Conservation (phyloP, 306 rosid species). For the Vachellia collinsii region DNA sequence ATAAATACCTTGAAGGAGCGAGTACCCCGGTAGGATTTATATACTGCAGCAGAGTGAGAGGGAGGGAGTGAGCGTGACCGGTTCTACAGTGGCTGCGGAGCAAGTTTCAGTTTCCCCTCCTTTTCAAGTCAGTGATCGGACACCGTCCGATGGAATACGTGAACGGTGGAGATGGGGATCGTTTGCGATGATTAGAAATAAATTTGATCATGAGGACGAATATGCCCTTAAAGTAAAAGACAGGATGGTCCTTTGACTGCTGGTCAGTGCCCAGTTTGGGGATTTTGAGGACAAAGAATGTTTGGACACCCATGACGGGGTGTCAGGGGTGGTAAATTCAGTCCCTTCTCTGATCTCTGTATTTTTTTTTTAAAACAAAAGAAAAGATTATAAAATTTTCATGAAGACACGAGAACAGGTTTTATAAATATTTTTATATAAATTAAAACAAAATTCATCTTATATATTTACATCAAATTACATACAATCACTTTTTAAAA, state of each 20-base stretch:
- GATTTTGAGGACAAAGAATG: conserved; percentile 14
- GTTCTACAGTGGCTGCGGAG: conserved; percentile 20
- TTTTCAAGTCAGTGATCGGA: not conserved
- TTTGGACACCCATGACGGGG: conserved; percentile 4
- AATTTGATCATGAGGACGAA: conserved; percentile 29
- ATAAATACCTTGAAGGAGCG: not conserved
- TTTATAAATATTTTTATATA: no score
- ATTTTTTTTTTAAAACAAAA: not conserved
- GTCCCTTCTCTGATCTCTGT: not conserved
- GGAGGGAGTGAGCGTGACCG: not conserved
- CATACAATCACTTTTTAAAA: no score
- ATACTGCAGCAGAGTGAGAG: conserved; percentile 21
- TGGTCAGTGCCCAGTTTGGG: not conserved
- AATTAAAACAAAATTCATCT: no score
- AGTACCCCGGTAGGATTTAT: conserved; percentile 27
- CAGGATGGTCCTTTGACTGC: conserved; percentile 40
- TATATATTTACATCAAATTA: no score
- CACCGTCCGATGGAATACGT: conserved; percentile 43
- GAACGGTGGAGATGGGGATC: conserved; percentile 45
- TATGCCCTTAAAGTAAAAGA: conserved; percentile 43
- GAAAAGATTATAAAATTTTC: no score
- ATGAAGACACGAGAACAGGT: no score
- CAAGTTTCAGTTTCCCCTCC: conserved; percentile 46
- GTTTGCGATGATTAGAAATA: conserved; percentile 13
- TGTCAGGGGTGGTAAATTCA: not conserved